Evolutionary conservation across 2,329 filamentous ascomycete species (phyloP).

Genomic region (Mariannaea elegans): DNA sequence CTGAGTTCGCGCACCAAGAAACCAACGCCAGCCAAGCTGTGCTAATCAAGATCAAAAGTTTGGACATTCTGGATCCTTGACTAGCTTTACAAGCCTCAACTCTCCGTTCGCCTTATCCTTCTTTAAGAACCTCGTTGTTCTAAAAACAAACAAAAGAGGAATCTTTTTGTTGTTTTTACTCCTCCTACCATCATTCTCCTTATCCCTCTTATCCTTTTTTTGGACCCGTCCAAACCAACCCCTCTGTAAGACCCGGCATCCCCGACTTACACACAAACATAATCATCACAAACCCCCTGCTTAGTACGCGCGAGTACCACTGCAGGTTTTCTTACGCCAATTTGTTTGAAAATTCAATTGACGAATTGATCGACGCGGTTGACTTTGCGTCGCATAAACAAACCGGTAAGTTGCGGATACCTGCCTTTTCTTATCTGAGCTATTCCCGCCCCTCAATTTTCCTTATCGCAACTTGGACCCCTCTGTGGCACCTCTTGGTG

Average conservation of each 20-base stretch:
- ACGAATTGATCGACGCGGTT: constrained; percentile 26
- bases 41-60: constrained; percentile 40
- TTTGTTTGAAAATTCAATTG: constrained; percentile 6
- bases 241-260: constrained; percentile 26
- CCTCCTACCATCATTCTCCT: constrained; percentile 13
- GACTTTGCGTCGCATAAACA: constrained; percentile 16
- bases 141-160: background rate
- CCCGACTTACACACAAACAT: constrained; percentile 37
- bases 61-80: constrained; percentile 23
- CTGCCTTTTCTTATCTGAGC: constrained; percentile 12
- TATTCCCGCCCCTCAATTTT: constrained; percentile 17
- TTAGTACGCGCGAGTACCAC: constrained; percentile 12
- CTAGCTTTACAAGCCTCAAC: constrained; percentile 23
- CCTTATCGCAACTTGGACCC: constrained; percentile 25
- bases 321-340: constrained; percentile 7
- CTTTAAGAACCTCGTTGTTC: constrained; percentile 26
- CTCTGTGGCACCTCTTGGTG: constrained; percentile 10
- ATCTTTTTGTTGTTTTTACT: constrained; percentile 23
- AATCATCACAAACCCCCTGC: constrained; percentile 32
- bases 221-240: constrained; percentile 10
- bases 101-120: constrained; percentile 24
- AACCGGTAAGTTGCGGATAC: constrained; percentile 25
- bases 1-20: constrained; percentile 39
- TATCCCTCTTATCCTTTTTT: constrained; percentile 1
- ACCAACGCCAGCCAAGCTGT: constrained; percentile 34